Evolutionary conservation across 2,329 filamentous ascomycete genomes (phyloP), one percentile per base, ranked within the genome.

Genomic region (Epichloe scottii): DNA sequence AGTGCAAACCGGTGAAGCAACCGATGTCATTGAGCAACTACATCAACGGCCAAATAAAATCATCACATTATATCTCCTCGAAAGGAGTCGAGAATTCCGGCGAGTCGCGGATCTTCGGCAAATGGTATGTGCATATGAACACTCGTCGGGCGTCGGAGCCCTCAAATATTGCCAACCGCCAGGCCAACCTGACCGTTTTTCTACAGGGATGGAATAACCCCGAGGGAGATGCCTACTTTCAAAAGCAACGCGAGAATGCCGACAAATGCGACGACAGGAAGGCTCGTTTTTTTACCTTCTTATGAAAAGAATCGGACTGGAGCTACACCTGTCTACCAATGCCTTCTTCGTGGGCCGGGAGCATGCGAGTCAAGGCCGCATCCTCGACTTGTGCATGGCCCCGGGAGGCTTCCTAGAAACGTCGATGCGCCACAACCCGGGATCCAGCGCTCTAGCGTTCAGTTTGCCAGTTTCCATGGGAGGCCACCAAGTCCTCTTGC

Each of bases 331-430:
- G 0, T 48, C 49, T 0, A 70, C 66, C 1, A 49, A 52, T 2
- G 66, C 62, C 14, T 62, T 74, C n/a, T 52, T 45, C 11, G 52
- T 68, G 14, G 19, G 2, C 4, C 2, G 33, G 11, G 5, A 41
- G n/a, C 19, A 15, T 4, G 26, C 46, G 2, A 15, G 23, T 4
- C 7, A 30, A 15, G 11, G 5, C 3, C 49, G 47, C 3, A 65
- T 80, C 19, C 69, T 82, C 1, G 77, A 81, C 55, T 66, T 78
- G 54, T 78, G 77, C 59, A 72, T 75, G 65, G 77, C 77, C 0
- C 77, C 77, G 0, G 77, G 77, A 4, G 77, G 72, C 1, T 81
- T 77, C 55, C 60, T 73, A 3, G 53, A 56, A 0, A 62, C 60
- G 8, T 67, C 67, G 0, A 54, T 77, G 26, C 37, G 58, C 4